Base-by-base conservation (phyloP, 2,329 filamentous ascomycete species). In the Aspergillus ustus region DNA sequence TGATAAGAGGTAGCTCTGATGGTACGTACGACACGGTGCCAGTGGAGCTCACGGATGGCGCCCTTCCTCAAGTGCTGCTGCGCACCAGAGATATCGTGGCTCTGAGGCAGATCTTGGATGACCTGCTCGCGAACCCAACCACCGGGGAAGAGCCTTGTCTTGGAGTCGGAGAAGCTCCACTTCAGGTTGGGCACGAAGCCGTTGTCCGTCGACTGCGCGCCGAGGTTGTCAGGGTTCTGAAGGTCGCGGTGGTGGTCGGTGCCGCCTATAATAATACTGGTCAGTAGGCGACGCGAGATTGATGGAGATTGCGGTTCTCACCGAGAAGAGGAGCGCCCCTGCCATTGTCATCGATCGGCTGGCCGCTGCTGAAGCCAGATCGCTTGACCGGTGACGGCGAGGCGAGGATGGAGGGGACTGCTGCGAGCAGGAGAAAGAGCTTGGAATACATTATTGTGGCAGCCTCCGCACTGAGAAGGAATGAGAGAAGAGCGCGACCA, bases 51-150 rank as follows among this genome's bases (percentile, higher is more conserved):
- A 6, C 87, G 83, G 37, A 89, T 83, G 2, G 87, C 85, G 2
- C 88, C 88, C 72, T 89, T 89, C 60, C 81, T 84, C 57, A 91
- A 76, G 74, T 91, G 88, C 74, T 89, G 87, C 72, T 91, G 88
- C 1, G 88, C 89, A 4, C 83, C 87, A 1, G 89, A 80, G 67
- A 91, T 89, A 65, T 90, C 88, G 63, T 86, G 83, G 70, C 87
- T 89, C 15, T 82, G 78, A 0, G 89, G 88, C 7, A 91, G 74
- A 70, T 91, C 89, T n/a, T 85, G 84, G 52, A 89, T 82, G 57
- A 89, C 85, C 69, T 90, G 87, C 73, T 89, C 84, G 25, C 88
- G 81, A 1, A 86, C 83, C 87, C 87, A 91, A 2, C 89, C 88
- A 1, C 88, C 88, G 28, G 83, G 83, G 55, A 87, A 80, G 40